These are phyloP conservation scores for Aotearoamyces nothofagi DNA, from an alignment of 2,329 filamentous ascomycete species.

Conservation along the genomic window DNA sequence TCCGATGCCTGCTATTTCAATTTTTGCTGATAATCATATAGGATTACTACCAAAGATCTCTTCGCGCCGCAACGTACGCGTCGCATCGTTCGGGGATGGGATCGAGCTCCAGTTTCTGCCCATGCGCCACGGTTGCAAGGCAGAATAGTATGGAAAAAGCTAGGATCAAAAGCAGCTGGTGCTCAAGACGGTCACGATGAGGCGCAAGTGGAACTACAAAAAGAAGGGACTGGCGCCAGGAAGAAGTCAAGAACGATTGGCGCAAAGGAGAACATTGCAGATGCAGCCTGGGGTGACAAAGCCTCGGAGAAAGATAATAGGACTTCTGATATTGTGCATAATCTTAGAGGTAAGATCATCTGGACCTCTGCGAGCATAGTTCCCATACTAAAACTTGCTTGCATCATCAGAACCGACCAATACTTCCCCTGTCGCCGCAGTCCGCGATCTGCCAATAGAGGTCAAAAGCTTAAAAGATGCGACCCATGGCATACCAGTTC, in stretches of 20 bases:
- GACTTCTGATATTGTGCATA: too few species aligned
- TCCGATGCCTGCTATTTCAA: too few species aligned
- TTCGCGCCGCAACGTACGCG: slow-evolving; percentile 11
- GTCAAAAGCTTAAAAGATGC: too few species aligned
- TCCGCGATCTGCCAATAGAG: too few species aligned
- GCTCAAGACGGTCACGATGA: slow-evolving; percentile 12
- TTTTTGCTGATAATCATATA: slow-evolving; percentile 6
- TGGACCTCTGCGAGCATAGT: too few species aligned
- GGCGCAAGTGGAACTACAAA: slow-evolving; percentile 19
- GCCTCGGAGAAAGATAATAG: too few species aligned
- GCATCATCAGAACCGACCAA: too few species aligned
- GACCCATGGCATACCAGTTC: too few species aligned
- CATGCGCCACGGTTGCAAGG: slow-evolving; percentile 17
- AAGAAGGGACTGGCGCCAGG: slow-evolving; percentile 18
- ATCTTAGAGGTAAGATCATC: too few species aligned
- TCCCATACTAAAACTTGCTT: too few species aligned
- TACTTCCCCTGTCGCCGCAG: too few species aligned
- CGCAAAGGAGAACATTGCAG: slow-evolving; percentile 19
- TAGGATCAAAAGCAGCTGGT: slow-evolving; percentile 3
- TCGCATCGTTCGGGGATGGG: slow-evolving; percentile 13
- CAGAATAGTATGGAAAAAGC: slow-evolving; percentile 20
- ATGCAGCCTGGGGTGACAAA: slow-evolving; percentile 19
- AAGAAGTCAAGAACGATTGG: slow-evolving; percentile 19
- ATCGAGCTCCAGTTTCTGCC: slow-evolving; percentile 16
- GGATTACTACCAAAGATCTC: slow-evolving; percentile 14